Conservation (phyloP, 805 yeast species). For the Wickerhamiella allomyrinae region DNA sequence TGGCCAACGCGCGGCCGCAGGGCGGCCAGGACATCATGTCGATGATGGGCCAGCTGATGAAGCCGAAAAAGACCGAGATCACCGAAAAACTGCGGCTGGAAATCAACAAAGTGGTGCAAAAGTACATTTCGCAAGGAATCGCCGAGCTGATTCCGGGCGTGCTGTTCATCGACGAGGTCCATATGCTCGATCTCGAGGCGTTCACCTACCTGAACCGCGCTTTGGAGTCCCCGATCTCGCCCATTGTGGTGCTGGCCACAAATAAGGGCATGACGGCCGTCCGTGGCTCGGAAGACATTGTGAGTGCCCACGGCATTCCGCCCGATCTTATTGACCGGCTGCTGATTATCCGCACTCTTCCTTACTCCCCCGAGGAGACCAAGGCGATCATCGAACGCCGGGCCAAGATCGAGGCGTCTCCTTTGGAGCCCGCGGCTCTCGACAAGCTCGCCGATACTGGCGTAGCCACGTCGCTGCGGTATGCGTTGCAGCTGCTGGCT, state of each 20-base stretch:
- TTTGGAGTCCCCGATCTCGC: slow-evolving; percentile 80
- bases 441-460: slow-evolving; percentile 64
- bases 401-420: slow-evolving; percentile 60
- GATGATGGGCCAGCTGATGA: slow-evolving; percentile 92
- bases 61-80: slow-evolving; percentile 91
- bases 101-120: slow-evolving; percentile 88
- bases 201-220: slow-evolving; percentile 92
- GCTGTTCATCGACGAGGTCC: slow-evolving; percentile 92
- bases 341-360: slow-evolving; percentile 79
- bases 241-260: slow-evolving; percentile 89
- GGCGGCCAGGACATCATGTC: slow-evolving; percentile 96
- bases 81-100: slow-evolving; percentile 90
- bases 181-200: slow-evolving; percentile 95
- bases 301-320: slow-evolving; percentile 93
- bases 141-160: slow-evolving; percentile 98
- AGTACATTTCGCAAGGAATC: slow-evolving; percentile 94
- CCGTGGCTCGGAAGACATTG: slow-evolving; percentile 72
- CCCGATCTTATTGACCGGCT: slow-evolving; percentile 86
- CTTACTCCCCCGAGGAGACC: slow-evolving; percentile 76
- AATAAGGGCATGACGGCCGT: slow-evolving; percentile 88
- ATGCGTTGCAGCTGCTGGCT: slow-evolving; percentile 77
- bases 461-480: slow-evolving; percentile 66
- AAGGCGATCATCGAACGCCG: slow-evolving; percentile 70
- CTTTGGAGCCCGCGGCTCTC: slow-evolving; percentile 53
- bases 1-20: slow-evolving; percentile 88